These are phyloP conservation scores for Gonapodya prolifera DNA, from an alignment of 192 early-diverging fungal species.

Conservation along the genomic window DNA sequence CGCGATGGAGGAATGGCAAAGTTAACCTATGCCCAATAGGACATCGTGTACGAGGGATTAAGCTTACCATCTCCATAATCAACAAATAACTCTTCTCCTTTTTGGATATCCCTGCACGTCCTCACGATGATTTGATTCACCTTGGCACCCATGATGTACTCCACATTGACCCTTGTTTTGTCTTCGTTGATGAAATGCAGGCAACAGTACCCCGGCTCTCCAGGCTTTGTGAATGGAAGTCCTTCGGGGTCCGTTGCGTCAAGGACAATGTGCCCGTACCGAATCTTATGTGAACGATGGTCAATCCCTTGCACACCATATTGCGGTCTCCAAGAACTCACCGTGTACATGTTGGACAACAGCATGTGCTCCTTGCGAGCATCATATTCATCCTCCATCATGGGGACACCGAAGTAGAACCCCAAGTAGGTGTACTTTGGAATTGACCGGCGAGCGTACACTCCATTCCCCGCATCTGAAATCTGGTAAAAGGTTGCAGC, in stretches of 20 bases:
- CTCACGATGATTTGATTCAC: constrained; percentile 83
- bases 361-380: constrained; percentile 69
- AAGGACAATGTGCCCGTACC: constrained; percentile 73
- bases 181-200: constrained; percentile 91
- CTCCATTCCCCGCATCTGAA: constrained; percentile 56
- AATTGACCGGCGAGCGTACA: constrained; percentile 59
- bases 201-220: constrained; percentile 55
- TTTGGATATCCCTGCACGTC: constrained; percentile 50
- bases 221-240: constrained; percentile 51
- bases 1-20: background rate
- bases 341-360: constrained; percentile 68
- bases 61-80: constrained; percentile 47
- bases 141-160: constrained; percentile 60
- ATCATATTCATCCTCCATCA: constrained; percentile 93
- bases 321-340: constrained; percentile 33
- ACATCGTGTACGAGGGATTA: background rate
- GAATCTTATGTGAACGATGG: constrained; percentile 19
- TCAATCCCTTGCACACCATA: background rate
- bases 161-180: constrained; percentile 42
- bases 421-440: constrained; percentile 65
- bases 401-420: constrained; percentile 92
- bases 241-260: constrained; percentile 81
- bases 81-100: constrained; percentile 76
- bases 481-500: constrained; percentile 52
- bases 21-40: background rate